phyloP scores from a whole-genome alignment of 805 yeast genomes.

The Saturnispora ahearnii region DNA sequence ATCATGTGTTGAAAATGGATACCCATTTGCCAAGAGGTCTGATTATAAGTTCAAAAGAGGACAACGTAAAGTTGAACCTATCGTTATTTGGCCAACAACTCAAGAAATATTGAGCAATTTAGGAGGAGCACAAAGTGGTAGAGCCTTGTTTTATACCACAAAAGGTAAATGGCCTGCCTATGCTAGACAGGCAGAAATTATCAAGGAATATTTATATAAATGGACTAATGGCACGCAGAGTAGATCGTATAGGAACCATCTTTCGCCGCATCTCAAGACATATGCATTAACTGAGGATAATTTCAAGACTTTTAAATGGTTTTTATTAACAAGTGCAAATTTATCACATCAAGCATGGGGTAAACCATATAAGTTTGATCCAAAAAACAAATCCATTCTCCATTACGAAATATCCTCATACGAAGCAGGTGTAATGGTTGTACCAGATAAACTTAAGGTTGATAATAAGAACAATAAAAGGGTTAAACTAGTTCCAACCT shows the following conservation, averaged over 20 bases:
- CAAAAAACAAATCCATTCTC: conserved; percentile 15
- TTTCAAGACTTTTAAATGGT: conserved; percentile 52
- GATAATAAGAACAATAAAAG: background rate
- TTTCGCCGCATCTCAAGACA: conserved; percentile 57
- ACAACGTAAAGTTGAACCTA: conserved; percentile 17
- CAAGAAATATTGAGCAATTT: conserved; percentile 19
- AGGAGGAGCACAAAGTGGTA: conserved; percentile 21
- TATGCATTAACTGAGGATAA: conserved; percentile 46
- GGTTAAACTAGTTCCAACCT: conserved; percentile 33
- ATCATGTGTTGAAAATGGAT: conserved; percentile 33
- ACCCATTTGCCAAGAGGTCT: conserved; percentile 16
- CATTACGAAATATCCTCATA: conserved; percentile 32
- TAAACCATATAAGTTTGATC: conserved; percentile 18
- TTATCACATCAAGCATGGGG: conserved; percentile 83
- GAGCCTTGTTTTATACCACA: conserved; percentile 21
- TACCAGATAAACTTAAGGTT: conserved; percentile 22
- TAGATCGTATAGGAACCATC: conserved; percentile 19
- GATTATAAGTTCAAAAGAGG: conserved; percentile 12
- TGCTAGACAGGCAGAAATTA: conserved; percentile 32
- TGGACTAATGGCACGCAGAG: conserved; percentile 32
- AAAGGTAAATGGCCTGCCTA: conserved; percentile 17
- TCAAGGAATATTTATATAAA: conserved; percentile 35
- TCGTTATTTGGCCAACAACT: conserved; percentile 29
- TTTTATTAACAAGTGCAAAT: conserved; percentile 65
- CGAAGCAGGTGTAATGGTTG: conserved; percentile 48